Percentiles rank a stretch among this genome's conserved stretches.
Evolutionary conservation across 164 flowering plant genomes (phyloP).

Genomic region (Magnolia kwangsiensis): DNA sequence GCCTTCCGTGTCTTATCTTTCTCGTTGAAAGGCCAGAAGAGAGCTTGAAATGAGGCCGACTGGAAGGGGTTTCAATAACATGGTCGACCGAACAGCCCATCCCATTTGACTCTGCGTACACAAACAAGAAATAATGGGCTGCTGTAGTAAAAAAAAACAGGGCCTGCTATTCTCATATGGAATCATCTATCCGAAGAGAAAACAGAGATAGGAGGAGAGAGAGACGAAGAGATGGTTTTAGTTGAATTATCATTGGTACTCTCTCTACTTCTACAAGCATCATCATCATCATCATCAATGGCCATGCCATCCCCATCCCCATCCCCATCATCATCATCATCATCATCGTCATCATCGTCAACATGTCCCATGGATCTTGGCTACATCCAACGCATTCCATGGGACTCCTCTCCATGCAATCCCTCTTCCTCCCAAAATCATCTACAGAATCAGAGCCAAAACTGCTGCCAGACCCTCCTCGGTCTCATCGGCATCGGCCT

Average conservation of each 20-base stretch:
- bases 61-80: too few species aligned
- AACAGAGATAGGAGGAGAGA: background rate
- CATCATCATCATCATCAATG: background rate
- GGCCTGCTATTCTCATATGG: background rate
- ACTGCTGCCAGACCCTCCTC: conserved; percentile 47
- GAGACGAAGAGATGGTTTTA: background rate
- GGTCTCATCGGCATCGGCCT: conserved; percentile 48
- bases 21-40: too few species aligned
- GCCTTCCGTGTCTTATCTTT: too few species aligned
- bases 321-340: background rate
- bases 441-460: background rate
- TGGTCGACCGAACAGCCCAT: background rate
- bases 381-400: conserved; percentile 41
- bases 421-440: conserved; percentile 4
- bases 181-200: background rate
- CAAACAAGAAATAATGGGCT: background rate
- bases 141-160: background rate
- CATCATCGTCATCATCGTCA: background rate
- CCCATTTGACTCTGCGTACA: background rate
- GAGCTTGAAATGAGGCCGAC: too few species aligned
- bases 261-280: background rate
- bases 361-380: conserved; percentile 51
- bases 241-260: background rate
- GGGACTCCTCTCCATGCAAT: conserved; percentile 46
- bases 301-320: background rate